These are phyloP conservation scores for Leccinellum luteum DNA, from an alignment of 768 basidiomycete genomes.

Conservation along the genomic window DNA sequence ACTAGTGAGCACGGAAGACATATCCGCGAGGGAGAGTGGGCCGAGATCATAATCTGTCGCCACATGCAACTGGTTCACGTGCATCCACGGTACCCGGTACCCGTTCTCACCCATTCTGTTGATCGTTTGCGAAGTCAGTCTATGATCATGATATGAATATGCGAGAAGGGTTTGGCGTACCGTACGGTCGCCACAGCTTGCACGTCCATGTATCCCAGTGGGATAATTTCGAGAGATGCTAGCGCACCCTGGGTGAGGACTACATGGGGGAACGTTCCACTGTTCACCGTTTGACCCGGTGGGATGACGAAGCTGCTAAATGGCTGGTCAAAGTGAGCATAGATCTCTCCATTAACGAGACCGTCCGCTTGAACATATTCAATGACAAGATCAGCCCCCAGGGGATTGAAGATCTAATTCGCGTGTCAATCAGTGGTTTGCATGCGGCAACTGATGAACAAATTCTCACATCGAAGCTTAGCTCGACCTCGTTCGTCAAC, in stretches of 20 bases:
- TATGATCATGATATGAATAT: not conserved
- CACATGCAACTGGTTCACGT: slow-evolving; percentile 52
- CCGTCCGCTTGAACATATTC: slow-evolving; percentile 56
- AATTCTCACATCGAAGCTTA: slow-evolving; percentile 55
- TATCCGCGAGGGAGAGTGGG: slow-evolving; percentile 16
- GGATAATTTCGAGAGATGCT: slow-evolving; percentile 55
- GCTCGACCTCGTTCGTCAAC: slow-evolving; percentile 45
- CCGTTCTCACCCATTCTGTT: slow-evolving; percentile 47
- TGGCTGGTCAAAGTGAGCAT: slow-evolving; percentile 54
- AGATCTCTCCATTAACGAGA: slow-evolving; percentile 49
- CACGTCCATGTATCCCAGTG: slow-evolving; percentile 53
- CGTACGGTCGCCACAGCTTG: slow-evolving; percentile 43
- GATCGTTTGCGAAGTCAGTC: not conserved
- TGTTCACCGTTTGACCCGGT: slow-evolving; percentile 56
- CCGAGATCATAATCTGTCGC: slow-evolving; percentile 44
- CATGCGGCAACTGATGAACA: not conserved
- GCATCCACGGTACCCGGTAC: slow-evolving; percentile 65
- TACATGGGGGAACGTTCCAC: slow-evolving; percentile 57
- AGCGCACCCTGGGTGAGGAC: slow-evolving; percentile 57
- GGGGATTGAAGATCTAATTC: slow-evolving; percentile 52
- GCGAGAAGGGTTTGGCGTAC: slow-evolving; percentile 22
- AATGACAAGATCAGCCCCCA: slow-evolving; percentile 55
- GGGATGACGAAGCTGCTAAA: slow-evolving; percentile 59
- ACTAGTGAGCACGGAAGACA: slow-evolving; percentile 10
- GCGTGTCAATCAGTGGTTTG: not conserved